Evolutionary conservation across 108 stramenopile species (phyloP).

Genomic region (Cylindrotheca fusiformis): DNA sequence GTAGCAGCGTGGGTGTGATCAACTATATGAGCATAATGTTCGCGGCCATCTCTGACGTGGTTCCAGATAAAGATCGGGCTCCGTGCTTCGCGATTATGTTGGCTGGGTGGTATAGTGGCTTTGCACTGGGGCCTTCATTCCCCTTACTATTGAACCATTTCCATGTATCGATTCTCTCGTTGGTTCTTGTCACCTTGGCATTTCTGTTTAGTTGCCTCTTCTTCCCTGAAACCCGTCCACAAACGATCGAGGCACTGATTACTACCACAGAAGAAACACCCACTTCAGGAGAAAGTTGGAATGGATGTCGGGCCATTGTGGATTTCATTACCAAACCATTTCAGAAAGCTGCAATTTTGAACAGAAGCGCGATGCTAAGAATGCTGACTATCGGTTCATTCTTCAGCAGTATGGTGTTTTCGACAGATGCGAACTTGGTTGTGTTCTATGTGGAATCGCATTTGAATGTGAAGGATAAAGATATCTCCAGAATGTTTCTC

Average conservation of each 20-base stretch:
- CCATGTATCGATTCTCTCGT: constrained; percentile 11
- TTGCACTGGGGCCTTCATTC: constrained; percentile 57
- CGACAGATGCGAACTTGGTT: constrained; percentile 64
- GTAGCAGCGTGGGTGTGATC: constrained; percentile 49
- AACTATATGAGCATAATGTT: constrained; percentile 56
- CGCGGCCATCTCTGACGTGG: constrained; percentile 63
- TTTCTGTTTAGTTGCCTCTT: constrained; percentile 38
- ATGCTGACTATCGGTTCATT: constrained; percentile 62
- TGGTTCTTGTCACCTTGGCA: constrained; percentile 2
- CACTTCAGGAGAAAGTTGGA: neutral
- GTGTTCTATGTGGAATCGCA: constrained; percentile 76
- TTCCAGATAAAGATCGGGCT: constrained; percentile 57
- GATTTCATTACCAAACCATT: constrained; percentile 33
- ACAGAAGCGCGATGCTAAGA: constrained; percentile 37
- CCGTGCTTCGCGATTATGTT: constrained; percentile 68
- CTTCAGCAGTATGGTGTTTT: constrained; percentile 60
- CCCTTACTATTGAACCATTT: constrained; percentile 54
- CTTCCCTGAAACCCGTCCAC: constrained; percentile 71
- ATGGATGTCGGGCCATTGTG: neutral
- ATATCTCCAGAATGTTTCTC: constrained; percentile 65
- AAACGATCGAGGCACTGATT: constrained; percentile 26
- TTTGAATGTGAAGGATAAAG: constrained; percentile 55
- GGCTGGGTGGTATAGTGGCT: constrained; percentile 63
- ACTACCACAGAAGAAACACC: constrained; percentile 1
- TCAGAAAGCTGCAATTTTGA: constrained; percentile 67